Percentiles rank a stretch among this genome's conserved stretches.
Evolutionary conservation across 768 basidiomycete genomes (phyloP).

Genomic region (Trametes elegans): DNA sequence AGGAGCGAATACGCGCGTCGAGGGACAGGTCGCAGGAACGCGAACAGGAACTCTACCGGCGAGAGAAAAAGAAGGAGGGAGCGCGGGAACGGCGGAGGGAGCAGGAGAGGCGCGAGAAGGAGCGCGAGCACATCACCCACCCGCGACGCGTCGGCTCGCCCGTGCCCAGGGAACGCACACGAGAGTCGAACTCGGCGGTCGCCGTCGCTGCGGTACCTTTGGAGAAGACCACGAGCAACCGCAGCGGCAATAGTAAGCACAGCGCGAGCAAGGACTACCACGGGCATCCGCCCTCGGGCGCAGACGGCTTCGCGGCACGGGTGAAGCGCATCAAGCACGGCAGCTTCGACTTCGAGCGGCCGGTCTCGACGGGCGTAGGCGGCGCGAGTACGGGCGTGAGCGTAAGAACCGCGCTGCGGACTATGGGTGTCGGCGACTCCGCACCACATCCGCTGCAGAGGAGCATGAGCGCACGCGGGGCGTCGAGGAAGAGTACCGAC

Average conservation of each 20-base stretch:
- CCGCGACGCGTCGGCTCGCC: constrained; percentile 27
- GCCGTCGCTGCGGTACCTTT: constrained; percentile 21
- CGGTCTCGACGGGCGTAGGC: constrained; percentile 34
- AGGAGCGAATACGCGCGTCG: constrained; percentile 15
- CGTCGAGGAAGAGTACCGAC: not conserved
- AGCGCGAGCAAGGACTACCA: constrained; percentile 24
- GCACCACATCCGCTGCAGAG: constrained; percentile 19
- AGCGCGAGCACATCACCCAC: constrained; percentile 27
- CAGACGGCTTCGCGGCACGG: constrained; percentile 8
- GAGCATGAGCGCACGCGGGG: constrained; percentile 22
- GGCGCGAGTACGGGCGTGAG: constrained; percentile 12
- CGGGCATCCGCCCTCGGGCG: constrained; percentile 12
- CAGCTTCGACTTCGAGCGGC: constrained; percentile 76
- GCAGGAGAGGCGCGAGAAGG: constrained; percentile 18
- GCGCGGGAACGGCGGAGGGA: constrained; percentile 12
- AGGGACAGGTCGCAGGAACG: constrained; percentile 24
- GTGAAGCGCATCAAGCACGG: constrained; percentile 56
- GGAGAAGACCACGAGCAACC: constrained; percentile 28
- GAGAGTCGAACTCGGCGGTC: constrained; percentile 20
- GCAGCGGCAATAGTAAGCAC: constrained; percentile 21
- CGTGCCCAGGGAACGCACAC: constrained; percentile 22
- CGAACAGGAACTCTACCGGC: constrained; percentile 17
- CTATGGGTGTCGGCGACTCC: constrained; percentile 20
- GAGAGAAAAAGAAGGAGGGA: constrained; percentile 24
- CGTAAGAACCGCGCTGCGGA: constrained; percentile 21